Conservation (phyloP, 306 rosid genomes). For the Pachyrhizus erosus region DNA sequence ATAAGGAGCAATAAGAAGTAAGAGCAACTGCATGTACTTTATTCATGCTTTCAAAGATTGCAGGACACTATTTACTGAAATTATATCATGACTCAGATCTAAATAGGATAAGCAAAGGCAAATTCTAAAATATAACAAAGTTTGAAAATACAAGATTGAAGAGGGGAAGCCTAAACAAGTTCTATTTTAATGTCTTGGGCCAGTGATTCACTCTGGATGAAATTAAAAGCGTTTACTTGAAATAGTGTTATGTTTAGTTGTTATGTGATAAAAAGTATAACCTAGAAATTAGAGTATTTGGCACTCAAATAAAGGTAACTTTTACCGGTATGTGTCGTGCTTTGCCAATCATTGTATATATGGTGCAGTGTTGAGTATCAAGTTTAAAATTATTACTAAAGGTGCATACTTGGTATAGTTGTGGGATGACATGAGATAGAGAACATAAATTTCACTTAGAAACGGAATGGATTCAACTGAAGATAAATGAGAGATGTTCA, state of each 20-base stretch:
- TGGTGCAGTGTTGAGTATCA: not conserved
- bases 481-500: not conserved
- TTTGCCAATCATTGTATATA: not conserved
- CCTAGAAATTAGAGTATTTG: not conserved
- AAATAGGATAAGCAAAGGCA: not conserved
- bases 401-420: not conserved
- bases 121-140: slow-evolving; percentile 5
- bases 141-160: not conserved
- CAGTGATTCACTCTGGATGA: not conserved
- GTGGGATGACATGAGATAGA: not conserved
- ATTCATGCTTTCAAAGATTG: not conserved
- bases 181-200: slow-evolving; percentile 7
- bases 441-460: not conserved
- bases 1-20: not conserved
- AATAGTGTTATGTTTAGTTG: not conserved
- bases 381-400: not conserved
- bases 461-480: not conserved
- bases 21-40: not conserved
- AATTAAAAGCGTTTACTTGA: not conserved
- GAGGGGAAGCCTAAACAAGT: slow-evolving; percentile 7
- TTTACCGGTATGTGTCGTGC: not conserved
- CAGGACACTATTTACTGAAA: not conserved
- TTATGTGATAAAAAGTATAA: not conserved
- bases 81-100: not conserved
- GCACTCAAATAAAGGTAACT: not conserved